A percentile compares a stretch with the other conserved stretches of the same genome.
These are phyloP conservation scores for Solanum ossicruentum DNA, from an alignment of 257 asterid species.

Conservation along the genomic window DNA sequence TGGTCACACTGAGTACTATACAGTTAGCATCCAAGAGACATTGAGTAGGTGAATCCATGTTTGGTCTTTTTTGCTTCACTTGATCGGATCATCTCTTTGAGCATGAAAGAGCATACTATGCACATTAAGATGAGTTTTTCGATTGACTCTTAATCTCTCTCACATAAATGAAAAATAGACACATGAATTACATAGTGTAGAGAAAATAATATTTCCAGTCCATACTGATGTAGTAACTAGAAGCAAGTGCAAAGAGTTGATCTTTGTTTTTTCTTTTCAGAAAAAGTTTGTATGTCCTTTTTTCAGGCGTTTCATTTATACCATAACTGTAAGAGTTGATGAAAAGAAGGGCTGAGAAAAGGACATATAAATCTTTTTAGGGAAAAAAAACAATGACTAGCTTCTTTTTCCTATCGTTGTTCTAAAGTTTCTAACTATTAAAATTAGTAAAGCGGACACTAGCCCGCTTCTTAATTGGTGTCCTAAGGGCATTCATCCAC, in stretches of 20 bases:
- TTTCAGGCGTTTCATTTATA: too few relatives aligned
- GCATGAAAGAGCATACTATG: background rate
- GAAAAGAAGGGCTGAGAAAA: too few relatives aligned
- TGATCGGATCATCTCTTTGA: slow-evolving; percentile 17
- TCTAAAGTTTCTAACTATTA: too few relatives aligned
- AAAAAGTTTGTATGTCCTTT: too few relatives aligned
- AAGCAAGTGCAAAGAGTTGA: too few relatives aligned
- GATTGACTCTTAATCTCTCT: background rate
- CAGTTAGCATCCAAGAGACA: slow-evolving; percentile 26
- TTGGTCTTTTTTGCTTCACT: slow-evolving; percentile 23
- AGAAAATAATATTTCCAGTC: background rate
- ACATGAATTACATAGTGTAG: background rate
- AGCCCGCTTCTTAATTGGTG: too few relatives aligned
- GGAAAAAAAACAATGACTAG: too few relatives aligned
- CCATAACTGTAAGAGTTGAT: too few relatives aligned
- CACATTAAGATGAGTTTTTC: background rate
- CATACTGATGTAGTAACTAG: background rate
- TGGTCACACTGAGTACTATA: slow-evolving; percentile 26
- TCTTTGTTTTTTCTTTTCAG: background rate
- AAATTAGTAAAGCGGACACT: too few relatives aligned
- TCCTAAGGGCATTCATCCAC: too few relatives aligned
- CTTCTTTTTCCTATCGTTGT: too few relatives aligned
- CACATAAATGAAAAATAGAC: background rate
- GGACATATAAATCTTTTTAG: too few relatives aligned
- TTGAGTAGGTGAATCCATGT: slow-evolving; percentile 2